Evolutionary conservation across 163 green algal genomes (phyloP).

Genomic region (Scenedesmus sp.): DNA sequence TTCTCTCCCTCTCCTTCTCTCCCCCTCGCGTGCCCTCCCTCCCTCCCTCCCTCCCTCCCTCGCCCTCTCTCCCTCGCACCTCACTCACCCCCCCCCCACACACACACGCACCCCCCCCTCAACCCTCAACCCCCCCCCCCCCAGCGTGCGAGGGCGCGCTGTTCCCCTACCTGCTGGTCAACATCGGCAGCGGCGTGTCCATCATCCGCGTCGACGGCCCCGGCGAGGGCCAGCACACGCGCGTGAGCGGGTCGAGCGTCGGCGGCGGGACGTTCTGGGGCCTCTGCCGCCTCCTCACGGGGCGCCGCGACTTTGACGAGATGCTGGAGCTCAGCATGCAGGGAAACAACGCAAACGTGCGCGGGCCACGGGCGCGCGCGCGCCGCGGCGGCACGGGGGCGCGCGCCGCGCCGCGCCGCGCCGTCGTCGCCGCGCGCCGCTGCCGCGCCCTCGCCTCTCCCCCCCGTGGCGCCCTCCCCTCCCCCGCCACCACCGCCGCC

Average conservation of each 20-base stretch:
- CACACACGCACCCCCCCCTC: too few species aligned
- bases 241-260: constrained; percentile 93
- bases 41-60: too few species aligned
- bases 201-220: constrained; percentile 79
- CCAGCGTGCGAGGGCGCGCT: constrained; percentile 66
- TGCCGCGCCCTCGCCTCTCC: too few species aligned
- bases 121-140: neutral
- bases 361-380: neutral
- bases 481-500: too few species aligned
- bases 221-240: constrained; percentile 81
- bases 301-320: constrained; percentile 93
- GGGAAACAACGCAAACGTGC: constrained; percentile 83
- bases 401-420: neutral
- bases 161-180: constrained; percentile 98
- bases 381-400: neutral
- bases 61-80: too few species aligned
- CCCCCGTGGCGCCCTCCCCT: too few species aligned
- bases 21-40: too few species aligned
- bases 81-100: too few species aligned
- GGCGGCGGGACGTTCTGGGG: constrained; percentile 98
- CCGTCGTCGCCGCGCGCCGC: neutral
- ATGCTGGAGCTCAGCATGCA: constrained; percentile 92
- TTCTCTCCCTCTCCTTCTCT: too few species aligned
- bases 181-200: constrained; percentile 96
- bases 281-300: constrained; percentile 92